A percentile compares a stretch with the other conserved stretches of the same genome.
Conservation (phyloP, 495 filamentous ascomycete species). For the Lineolata rhizophorae region DNA sequence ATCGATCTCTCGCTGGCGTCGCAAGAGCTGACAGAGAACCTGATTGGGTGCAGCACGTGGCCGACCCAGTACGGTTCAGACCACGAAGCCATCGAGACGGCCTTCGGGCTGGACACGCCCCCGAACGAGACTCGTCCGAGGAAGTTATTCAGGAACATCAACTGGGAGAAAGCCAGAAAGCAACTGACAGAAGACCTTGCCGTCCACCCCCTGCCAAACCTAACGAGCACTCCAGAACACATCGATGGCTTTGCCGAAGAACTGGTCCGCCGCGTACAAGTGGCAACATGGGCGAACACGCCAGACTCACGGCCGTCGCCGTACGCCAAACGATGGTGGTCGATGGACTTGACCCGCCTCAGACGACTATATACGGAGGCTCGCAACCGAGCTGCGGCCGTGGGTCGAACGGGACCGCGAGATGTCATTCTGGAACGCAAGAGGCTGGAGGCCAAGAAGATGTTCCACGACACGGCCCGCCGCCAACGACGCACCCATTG, state of each 20-base stretch:
- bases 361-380: no score
- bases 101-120: neutral
- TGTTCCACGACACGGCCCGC: neutral
- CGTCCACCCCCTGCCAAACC: neutral
- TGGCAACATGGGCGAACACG: neutral
- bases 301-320: neutral
- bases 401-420: neutral
- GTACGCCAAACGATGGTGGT: no score
- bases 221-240: neutral
- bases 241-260: neutral
- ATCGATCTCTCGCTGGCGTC: neutral
- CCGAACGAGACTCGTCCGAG: neutral
- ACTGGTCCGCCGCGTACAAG: neutral
- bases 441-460: neutral
- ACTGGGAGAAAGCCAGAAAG: neutral
- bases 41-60: neutral
- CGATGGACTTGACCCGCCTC: neutral
- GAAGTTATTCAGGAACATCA: neutral
- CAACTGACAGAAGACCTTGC: no score
- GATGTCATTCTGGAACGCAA: neutral
- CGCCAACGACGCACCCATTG: slow-evolving; percentile 1
- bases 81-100: neutral
- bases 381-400: neutral
- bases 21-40: neutral
- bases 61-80: neutral